Base-by-base conservation (phyloP, 2,329 filamentous ascomycete genomes). In the Fusarium illudens region DNA sequence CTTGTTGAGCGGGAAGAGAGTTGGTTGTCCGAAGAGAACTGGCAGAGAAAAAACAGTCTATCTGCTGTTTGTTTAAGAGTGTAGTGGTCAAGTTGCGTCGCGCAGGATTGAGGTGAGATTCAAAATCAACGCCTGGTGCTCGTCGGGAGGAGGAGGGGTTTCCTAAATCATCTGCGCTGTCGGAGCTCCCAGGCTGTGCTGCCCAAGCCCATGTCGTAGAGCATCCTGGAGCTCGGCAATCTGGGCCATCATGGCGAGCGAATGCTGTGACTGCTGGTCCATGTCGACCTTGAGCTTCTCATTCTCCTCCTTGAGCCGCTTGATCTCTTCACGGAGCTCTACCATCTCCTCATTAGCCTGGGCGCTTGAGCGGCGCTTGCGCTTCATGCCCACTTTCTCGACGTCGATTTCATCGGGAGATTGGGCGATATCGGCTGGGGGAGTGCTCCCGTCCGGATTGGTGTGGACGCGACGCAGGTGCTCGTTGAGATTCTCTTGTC, bases 401-500 rank as follows among this genome's bases (percentile, higher is more conserved):
- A 79, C 82, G 6, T 85, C 83, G 51, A 82, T 82, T 53, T 84
- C 83, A 33, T 83, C 83, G 29, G 78, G 80, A 32, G 82, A 81
- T 25, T 76, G 76, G 17, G 73, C 77, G 20, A 71, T 70, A 29
- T 79, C 76, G 49, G 75, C 73, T 4, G 71, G 76, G 62, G 64
- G 80, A 6, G 80, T 75, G 4, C 72, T 70, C 27, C 76, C 79
- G 37, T 82, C 81, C 25, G 74, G 68, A 49, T 84, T 84, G 39
- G 86, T 90, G 77, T 98, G 95, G n/a, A 96, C 92, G 25, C 95
- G 90, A 19, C 95, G 91, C 17, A 97, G 83, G 79, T 98, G 95
- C 80, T 98, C 95, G 76, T 95, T 94, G 4, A 97, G 84, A 73
- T 98, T 98, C 80, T 98, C 95, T 75, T 94, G 92, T 51, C 95